A percentile compares a stretch with the other conserved stretches of the same genome.
Evolutionary conservation across 495 filamentous ascomycete genomes (phyloP).

Genomic region (Neurospora hispaniola): DNA sequence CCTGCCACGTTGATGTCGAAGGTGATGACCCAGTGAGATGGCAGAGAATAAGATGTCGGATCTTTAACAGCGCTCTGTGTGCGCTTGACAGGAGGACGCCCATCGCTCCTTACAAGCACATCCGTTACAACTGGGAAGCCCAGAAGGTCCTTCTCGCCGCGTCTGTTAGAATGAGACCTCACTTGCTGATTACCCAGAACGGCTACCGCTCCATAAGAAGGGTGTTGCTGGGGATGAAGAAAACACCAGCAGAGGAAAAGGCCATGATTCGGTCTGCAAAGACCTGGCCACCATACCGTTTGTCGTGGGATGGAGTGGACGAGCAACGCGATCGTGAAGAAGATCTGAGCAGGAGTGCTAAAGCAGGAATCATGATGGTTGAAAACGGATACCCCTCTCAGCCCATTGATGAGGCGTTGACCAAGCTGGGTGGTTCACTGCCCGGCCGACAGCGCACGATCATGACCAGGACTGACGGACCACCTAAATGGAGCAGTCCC

Average conservation of each 20-base stretch:
- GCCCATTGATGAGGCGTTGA: slow-evolving; percentile 25
- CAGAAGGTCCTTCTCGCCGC: slow-evolving; percentile 30
- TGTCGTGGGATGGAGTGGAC: slow-evolving; percentile 34
- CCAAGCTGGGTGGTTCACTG: slow-evolving; percentile 26
- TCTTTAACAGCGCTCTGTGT: slow-evolving; percentile 28
- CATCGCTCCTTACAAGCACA: slow-evolving; percentile 18
- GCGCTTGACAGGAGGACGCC: slow-evolving; percentile 21
- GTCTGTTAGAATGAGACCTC: slow-evolving; percentile 23
- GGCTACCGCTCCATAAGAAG: slow-evolving; percentile 29
- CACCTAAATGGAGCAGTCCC: slow-evolving; percentile 13
- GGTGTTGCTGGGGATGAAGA: slow-evolving; percentile 30
- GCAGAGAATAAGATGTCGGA: slow-evolving; percentile 13
- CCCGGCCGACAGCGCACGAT: slow-evolving; percentile 27
- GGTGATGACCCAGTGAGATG: neutral
- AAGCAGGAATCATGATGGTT: slow-evolving; percentile 27
- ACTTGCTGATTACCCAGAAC: slow-evolving; percentile 23
- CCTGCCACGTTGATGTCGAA: slow-evolving; percentile 8
- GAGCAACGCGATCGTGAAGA: slow-evolving; percentile 30
- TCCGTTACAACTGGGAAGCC: slow-evolving; percentile 35
- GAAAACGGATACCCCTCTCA: slow-evolving; percentile 30
- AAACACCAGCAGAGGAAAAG: slow-evolving; percentile 24
- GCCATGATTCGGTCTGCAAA: slow-evolving; percentile 25
- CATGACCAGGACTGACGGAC: slow-evolving; percentile 25
- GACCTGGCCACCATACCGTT: slow-evolving; percentile 38
- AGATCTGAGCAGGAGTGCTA: slow-evolving; percentile 28